Conservation (phyloP, 2,329 filamentous ascomycete genomes). For the Penicillium sp. region DNA sequence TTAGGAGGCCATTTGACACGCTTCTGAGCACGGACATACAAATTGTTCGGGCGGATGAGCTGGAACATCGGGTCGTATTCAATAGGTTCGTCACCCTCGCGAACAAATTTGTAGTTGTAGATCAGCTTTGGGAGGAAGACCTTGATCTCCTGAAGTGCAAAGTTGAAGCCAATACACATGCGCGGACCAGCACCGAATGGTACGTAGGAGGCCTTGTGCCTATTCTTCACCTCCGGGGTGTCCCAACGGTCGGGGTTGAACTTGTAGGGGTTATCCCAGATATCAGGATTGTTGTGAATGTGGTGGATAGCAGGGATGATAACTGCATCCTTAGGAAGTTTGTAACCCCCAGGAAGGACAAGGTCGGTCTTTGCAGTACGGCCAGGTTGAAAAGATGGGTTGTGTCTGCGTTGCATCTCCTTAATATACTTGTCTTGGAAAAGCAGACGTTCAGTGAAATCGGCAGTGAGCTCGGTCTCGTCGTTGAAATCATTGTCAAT, state of each 20-base stretch:
- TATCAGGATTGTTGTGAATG: slow-evolving; percentile 52
- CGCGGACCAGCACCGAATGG: slow-evolving; percentile 60
- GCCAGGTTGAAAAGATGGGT: slow-evolving; percentile 61
- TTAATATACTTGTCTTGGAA: slow-evolving; percentile 55
- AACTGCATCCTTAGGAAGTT: slow-evolving; percentile 53
- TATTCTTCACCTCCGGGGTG: slow-evolving; percentile 51
- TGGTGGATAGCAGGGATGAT: slow-evolving; percentile 53
- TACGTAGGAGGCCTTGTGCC: slow-evolving; percentile 54
- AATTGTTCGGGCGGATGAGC: slow-evolving; percentile 29
- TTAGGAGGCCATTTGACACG: slow-evolving; percentile 18
- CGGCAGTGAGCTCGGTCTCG: slow-evolving; percentile 49
- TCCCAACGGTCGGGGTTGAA: slow-evolving; percentile 65
- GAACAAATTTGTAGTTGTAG: slow-evolving; percentile 57
- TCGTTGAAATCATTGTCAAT: slow-evolving; percentile 51
- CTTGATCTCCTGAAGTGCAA: slow-evolving; percentile 62
- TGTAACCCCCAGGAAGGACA: slow-evolving; percentile 61
- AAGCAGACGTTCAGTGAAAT: slow-evolving; percentile 49
- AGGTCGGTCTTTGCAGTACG: slow-evolving; percentile 58
- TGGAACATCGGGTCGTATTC: slow-evolving; percentile 38
- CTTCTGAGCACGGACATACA: slow-evolving; percentile 26
- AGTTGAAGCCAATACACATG: slow-evolving; percentile 65
- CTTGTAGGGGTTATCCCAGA: slow-evolving; percentile 59
- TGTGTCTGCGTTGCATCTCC: slow-evolving; percentile 61
- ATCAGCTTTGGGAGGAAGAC: slow-evolving; percentile 57
- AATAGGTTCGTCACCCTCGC: slow-evolving; percentile 51